Base-by-base conservation (phyloP, 2,329 filamentous ascomycete genomes). In the Albifimbria verrucaria region DNA sequence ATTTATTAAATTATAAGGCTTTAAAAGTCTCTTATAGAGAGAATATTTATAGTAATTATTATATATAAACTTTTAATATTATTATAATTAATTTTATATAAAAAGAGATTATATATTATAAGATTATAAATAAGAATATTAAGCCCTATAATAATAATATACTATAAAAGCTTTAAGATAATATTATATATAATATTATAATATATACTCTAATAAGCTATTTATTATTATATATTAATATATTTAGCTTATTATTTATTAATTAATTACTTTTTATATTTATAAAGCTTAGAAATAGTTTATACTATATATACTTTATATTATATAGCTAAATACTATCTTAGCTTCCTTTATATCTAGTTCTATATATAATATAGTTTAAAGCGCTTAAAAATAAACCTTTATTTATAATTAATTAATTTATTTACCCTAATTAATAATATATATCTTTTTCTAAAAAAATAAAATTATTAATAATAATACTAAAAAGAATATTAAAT, bases 61-160 rank as follows among this genome's bases (percentile, higher is more conserved):
- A n/a, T n/a, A n/a, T n/a, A n/a, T n/a, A 44, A 44, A 20, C 45
- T 48, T 5, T 22, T 48, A 26, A n/a, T 41, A 26, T 36, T 18
- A 42, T n/a, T 25, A 28, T 28, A 28, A 17, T 36, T 41, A 42
- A 49, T 49, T 23, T 49, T 49, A n/a, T 32, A 20, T n/a, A 48
- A 7, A 10, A 48, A 36, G 25, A 32, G 46, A 12, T 46, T 32
- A 32, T 32, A 32, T 32, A 32, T 32, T 9, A 32, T 9, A 15
- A 32, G 26, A 32, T 32, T 32, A 32, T 48, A 48, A 44, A 32
- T 32, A 32, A 9, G 15, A 32, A 32, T 32, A 32, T 32, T 32
- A 32, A 32, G 26, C 26, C 26, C 26, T 32, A 32, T 32, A 32
- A 15, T 32, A 32, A 15, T 32, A 32, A 32, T 32, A 32, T 32